Conservation (phyloP, 176 grass and related monocot genomes). For the Dactylis glomerata region DNA sequence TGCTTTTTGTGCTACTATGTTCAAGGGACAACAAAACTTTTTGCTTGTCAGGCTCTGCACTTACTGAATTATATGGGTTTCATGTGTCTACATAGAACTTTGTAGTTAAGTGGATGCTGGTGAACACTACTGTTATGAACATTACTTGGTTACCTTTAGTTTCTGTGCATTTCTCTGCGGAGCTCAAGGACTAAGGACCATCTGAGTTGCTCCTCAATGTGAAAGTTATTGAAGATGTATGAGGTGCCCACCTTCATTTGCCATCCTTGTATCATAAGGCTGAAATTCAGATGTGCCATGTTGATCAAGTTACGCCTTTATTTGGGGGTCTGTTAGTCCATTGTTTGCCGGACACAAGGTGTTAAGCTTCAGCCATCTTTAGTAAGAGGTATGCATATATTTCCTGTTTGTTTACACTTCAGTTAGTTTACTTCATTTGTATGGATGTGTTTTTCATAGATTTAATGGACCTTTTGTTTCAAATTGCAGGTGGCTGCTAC, state of each 20-base stretch:
- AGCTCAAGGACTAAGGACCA: constrained; percentile 21
- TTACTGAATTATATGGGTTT: constrained; percentile 57
- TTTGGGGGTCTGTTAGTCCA: background rate
- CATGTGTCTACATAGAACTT: constrained; percentile 53
- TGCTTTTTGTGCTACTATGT: constrained; percentile 48
- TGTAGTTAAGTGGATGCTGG: constrained; percentile 49
- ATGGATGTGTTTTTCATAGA: background rate
- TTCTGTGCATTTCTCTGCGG: constrained; percentile 28
- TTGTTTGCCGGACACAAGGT: background rate
- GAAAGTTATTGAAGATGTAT: constrained; percentile 38
- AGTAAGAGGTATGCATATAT: constrained; percentile 40
- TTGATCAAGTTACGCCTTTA: background rate
- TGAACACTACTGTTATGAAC: constrained; percentile 42
- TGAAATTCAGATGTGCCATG: background rate
- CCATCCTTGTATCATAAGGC: background rate
- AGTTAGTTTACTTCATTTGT: background rate
- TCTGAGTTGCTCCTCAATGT: constrained; percentile 32
- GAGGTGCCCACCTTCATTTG: constrained; percentile 10
- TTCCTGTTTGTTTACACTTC: background rate
- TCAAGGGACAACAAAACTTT: constrained; percentile 44
- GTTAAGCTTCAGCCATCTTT: constrained; percentile 37
- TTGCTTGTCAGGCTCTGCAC: constrained; percentile 50
- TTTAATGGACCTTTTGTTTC: background rate
- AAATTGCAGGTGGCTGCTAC: constrained; percentile 41
- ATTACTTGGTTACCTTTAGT: constrained; percentile 52